These are phyloP conservation scores for Pseudopyrenochaeta lycopersici DNA, from an alignment of 2,329 filamentous ascomycete species.

Conservation along the genomic window DNA sequence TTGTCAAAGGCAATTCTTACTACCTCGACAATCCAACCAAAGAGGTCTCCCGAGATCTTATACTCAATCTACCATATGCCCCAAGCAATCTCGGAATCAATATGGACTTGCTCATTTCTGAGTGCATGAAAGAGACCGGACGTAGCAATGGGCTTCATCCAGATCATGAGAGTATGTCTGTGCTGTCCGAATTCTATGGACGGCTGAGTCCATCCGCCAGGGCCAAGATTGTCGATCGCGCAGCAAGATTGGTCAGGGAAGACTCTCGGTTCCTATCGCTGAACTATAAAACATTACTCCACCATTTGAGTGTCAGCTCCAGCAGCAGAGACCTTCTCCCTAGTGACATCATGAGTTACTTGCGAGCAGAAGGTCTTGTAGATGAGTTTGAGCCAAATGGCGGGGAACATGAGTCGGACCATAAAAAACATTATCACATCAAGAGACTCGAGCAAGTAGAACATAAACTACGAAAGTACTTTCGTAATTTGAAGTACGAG, in stretches of 20 bases:
- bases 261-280: conserved; percentile 20
- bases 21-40: conserved; percentile 4
- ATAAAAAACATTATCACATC: conserved; percentile 5
- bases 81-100: conserved; percentile 25
- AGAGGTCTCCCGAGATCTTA: conserved; percentile 9
- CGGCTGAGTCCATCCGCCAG: conserved; percentile 21
- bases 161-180: conserved; percentile 2
- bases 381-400: conserved; percentile 16
- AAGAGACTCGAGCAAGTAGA: conserved; percentile 31
- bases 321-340: conserved; percentile 26
- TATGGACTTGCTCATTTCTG: conserved; percentile 10
- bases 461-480: conserved; percentile 15
- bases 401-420: neutral
- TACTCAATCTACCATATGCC: conserved; percentile 13
- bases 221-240: conserved; percentile 22
- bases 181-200: conserved; percentile 34
- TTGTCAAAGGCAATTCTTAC: conserved; percentile 17
- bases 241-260: conserved; percentile 21
- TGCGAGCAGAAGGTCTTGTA: conserved; percentile 30
- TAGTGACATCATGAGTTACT: conserved; percentile 33
- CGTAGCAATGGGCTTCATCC: neutral
- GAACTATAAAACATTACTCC: conserved; percentile 16
- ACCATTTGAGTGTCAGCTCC: conserved; percentile 23
- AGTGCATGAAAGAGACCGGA: conserved; percentile 13
- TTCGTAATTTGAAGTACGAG: conserved; percentile 18